These are phyloP conservation scores for Teunomyces stri DNA, from an alignment of 805 yeast genomes.

Conservation along the genomic window DNA sequence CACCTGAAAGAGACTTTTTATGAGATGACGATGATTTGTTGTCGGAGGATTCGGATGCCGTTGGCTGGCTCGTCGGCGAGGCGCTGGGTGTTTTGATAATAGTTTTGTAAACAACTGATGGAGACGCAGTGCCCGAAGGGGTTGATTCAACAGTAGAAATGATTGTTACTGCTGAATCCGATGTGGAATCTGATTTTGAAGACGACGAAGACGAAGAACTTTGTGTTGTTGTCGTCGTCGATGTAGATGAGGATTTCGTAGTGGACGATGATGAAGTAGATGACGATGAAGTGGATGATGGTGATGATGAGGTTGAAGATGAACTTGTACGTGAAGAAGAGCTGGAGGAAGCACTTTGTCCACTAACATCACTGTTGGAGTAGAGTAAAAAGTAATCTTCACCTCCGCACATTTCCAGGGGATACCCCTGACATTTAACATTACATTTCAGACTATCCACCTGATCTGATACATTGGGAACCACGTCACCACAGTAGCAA, in stretches of 20 bases:
- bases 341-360: slow-evolving; percentile 7
- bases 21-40: slow-evolving; percentile 6
- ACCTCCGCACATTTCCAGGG: slow-evolving; percentile 57
- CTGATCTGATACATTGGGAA: slow-evolving; percentile 24
- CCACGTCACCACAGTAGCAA: slow-evolving; percentile 66
- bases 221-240: slow-evolving; percentile 1
- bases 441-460: slow-evolving; percentile 16
- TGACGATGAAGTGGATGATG: slow-evolving; percentile 2
- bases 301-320: slow-evolving; percentile 3
- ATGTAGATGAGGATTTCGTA: slow-evolving; percentile 12
- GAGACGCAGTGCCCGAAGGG: slow-evolving; percentile 9
- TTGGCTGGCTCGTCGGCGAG: slow-evolving; percentile 4
- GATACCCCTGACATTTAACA: slow-evolving; percentile 59
- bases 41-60: slow-evolving; percentile 7
- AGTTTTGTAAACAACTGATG: slow-evolving; percentile 20
- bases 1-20: slow-evolving; percentile 28
- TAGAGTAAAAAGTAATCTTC: slow-evolving; percentile 44
- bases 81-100: slow-evolving; percentile 16
- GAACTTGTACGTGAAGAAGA: slow-evolving; percentile 9
- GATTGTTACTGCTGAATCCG: slow-evolving; percentile 11
- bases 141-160: slow-evolving; percentile 7
- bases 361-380: slow-evolving; percentile 29
- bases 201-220: slow-evolving; percentile 7
- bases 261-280: slow-evolving; percentile 7
- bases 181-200: slow-evolving; percentile 8